Conservation (phyloP, 495 filamentous ascomycete species). For the Daldinia childiae region DNA sequence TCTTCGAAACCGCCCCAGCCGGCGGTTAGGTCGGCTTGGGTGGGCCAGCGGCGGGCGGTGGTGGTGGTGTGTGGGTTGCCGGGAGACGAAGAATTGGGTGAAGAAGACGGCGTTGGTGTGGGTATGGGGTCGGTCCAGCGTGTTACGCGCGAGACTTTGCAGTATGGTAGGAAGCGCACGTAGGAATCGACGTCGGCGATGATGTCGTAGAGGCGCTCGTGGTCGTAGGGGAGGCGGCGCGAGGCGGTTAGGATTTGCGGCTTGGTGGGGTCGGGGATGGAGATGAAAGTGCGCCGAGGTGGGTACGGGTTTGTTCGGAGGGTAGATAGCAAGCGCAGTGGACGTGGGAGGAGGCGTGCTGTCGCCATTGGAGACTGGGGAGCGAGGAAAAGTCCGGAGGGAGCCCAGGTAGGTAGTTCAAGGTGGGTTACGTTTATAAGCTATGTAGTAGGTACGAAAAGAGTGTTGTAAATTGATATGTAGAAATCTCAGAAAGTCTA, state of each 20-base stretch:
- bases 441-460: neutral
- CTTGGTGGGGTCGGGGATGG: slow-evolving; percentile 42
- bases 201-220: slow-evolving; percentile 74
- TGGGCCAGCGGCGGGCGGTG: slow-evolving; percentile 63
- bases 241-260: slow-evolving; percentile 72
- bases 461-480: neutral
- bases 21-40: slow-evolving; percentile 79
- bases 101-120: neutral
- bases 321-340: neutral
- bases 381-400: neutral
- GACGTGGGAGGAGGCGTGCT: neutral
- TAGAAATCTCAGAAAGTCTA: slow-evolving; percentile 1
- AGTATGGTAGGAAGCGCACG: slow-evolving; percentile 86
- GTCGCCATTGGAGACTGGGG: neutral
- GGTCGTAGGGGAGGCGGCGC: slow-evolving; percentile 82
- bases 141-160: slow-evolving; percentile 75
- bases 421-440: slow-evolving; percentile 13
- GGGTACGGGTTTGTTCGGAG: neutral
- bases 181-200: slow-evolving; percentile 88
- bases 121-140: slow-evolving; percentile 48
- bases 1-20: slow-evolving; percentile 87
- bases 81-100: neutral
- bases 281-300: slow-evolving; percentile 51
- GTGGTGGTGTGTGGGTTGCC: slow-evolving; percentile 26
- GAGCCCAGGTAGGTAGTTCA: neutral